Evolutionary conservation across 2,329 filamentous ascomycete genomes (phyloP).

Genomic region (Claviceps sorghi): DNA sequence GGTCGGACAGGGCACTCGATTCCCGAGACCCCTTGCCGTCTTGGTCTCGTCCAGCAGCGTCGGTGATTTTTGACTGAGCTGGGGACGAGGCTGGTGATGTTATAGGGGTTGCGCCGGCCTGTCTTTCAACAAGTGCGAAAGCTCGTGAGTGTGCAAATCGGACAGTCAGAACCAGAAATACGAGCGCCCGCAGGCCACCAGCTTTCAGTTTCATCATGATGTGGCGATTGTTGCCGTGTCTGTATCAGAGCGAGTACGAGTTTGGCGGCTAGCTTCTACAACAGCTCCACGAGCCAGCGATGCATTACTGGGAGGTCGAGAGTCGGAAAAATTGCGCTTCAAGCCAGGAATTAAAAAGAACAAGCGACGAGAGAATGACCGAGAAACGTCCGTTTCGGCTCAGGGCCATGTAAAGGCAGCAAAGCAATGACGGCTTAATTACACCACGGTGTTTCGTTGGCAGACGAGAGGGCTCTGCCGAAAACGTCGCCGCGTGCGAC

Average conservation of each 20-base stretch:
- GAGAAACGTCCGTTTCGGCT: not conserved
- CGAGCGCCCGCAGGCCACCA: conserved; percentile 21
- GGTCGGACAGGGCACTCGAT: not conserved
- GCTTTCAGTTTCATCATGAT: conserved; percentile 21
- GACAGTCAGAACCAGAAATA: conserved; percentile 25
- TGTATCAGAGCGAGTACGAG: conserved; percentile 2
- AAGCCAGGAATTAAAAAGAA: not conserved
- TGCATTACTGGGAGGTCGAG: conserved; percentile 8
- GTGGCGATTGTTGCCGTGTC: conserved; percentile 1
- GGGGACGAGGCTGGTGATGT: conserved; percentile 1
- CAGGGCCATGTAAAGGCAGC: not conserved
- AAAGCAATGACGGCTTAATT: conserved; percentile 2
- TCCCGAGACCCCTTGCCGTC: not conserved
- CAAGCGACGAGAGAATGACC: not conserved
- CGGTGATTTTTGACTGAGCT: not conserved
- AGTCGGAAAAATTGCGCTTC: not conserved
- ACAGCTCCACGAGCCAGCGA: conserved; percentile 6
- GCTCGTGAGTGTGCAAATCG: conserved; percentile 22
- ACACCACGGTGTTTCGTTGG: not conserved
- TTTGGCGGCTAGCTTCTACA: conserved; percentile 9
- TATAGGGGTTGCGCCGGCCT: conserved; percentile 14
- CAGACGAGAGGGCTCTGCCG: not conserved
- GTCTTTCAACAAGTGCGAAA: conserved; percentile 18
- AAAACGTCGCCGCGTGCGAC: not conserved
- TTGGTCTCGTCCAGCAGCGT: not conserved